A percentile compares a stretch with the other conserved stretches of the same genome.
These are phyloP conservation scores for Neonectria neomacrospora DNA, from an alignment of 2,329 filamentous ascomycete species.

Conservation along the genomic window DNA sequence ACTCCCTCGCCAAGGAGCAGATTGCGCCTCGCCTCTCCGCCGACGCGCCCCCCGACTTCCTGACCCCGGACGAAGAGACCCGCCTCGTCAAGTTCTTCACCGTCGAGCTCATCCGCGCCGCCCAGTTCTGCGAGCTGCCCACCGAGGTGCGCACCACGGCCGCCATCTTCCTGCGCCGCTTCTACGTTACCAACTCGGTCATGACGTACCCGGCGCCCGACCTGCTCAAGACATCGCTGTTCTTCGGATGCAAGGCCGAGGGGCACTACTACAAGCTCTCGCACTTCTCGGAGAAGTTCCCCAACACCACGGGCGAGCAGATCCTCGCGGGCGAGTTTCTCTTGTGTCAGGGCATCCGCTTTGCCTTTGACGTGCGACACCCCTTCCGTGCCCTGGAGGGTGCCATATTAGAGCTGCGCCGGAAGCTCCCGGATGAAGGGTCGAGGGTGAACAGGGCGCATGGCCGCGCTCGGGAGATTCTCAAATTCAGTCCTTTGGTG, in stretches of 20 bases:
- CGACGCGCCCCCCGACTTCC: constrained; percentile 74
- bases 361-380: constrained; percentile 92
- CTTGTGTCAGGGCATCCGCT: constrained; percentile 89
- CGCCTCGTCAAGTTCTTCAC: constrained; percentile 83
- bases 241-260: constrained; percentile 94
- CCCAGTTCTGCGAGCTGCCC: constrained; percentile 62
- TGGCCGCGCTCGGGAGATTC: constrained; percentile 74
- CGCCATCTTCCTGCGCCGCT: constrained; percentile 89
- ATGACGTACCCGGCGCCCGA: constrained; percentile 96
- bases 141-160: constrained; percentile 72
- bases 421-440: constrained; percentile 71
- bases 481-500: constrained; percentile 83
- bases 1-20: constrained; percentile 74
- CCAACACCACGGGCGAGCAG: constrained; percentile 78
- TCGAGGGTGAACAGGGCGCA: constrained; percentile 71
- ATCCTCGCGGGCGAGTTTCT: constrained; percentile 93
- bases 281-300: constrained; percentile 76
- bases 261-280: constrained; percentile 76
- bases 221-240: constrained; percentile 89
- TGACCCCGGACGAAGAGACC: constrained; percentile 85
- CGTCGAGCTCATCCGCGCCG: constrained; percentile 66
- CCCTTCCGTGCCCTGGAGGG: constrained; percentile 90
- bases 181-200: constrained; percentile 94
- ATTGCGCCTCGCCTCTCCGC: constrained; percentile 67
- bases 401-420: constrained; percentile 82